Conservation (phyloP, 2,329 filamentous ascomycete species). For the Aspergillus cejpii region DNA sequence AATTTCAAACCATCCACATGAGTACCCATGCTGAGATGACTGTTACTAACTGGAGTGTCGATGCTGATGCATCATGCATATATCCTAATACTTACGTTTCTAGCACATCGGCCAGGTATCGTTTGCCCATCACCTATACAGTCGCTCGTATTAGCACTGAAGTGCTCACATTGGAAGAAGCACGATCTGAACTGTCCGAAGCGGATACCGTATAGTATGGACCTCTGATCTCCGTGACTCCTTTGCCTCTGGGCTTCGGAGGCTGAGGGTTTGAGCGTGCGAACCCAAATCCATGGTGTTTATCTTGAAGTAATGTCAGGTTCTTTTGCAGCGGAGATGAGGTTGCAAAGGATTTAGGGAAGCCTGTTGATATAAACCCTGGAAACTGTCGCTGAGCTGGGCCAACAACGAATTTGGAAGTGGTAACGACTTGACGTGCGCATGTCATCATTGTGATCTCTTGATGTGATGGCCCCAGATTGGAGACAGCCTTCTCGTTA, state of each 20-base stretch:
- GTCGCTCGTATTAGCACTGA: slow-evolving; percentile 3
- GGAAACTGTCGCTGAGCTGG: slow-evolving; percentile 6
- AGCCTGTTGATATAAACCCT: slow-evolving; percentile 6
- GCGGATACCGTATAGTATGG: slow-evolving; percentile 47
- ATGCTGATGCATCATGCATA: not conserved
- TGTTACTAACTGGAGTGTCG: slow-evolving; percentile 2
- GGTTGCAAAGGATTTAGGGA: slow-evolving; percentile 16
- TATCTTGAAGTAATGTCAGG: slow-evolving; percentile 44
- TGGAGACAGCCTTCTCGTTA: not conserved
- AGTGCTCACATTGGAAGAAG: not conserved
- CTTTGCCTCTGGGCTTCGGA: slow-evolving; percentile 45
- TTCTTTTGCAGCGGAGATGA: slow-evolving; percentile 15
- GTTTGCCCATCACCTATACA: slow-evolving; percentile 45
- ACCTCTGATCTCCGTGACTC: slow-evolving; percentile 51
- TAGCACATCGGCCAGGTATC: slow-evolving; percentile 48
- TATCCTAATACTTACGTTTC: slow-evolving; percentile 41
- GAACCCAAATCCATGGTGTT: slow-evolving; percentile 47
- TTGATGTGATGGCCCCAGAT: not conserved
- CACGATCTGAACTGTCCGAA: not conserved
- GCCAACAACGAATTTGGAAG: slow-evolving; percentile 6
- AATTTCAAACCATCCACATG: slow-evolving; percentile 53
- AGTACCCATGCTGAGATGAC: slow-evolving; percentile 43
- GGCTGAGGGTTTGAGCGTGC: slow-evolving; percentile 45
- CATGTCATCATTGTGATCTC: slow-evolving; percentile 8
- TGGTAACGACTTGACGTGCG: slow-evolving; percentile 2